These are phyloP conservation scores for Fusarium sp. DNA, from an alignment of 2,329 filamentous ascomycete genomes.

Conservation along the genomic window DNA sequence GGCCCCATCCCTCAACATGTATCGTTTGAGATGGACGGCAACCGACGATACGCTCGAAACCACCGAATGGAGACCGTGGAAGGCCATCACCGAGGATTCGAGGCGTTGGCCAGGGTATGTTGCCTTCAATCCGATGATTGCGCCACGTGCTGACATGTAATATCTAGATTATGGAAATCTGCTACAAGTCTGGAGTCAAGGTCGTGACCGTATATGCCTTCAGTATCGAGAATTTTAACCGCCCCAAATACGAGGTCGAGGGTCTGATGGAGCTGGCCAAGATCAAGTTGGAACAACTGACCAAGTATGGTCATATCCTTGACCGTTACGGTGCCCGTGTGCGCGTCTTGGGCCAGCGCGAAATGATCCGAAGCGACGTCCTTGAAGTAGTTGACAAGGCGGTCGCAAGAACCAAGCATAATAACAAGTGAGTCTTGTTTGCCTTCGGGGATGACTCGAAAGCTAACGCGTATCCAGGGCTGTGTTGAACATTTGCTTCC, in stretches of 20 bases:
- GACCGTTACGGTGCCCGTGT: constrained; percentile 93
- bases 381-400: constrained; percentile 89
- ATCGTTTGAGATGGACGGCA: constrained; percentile 99
- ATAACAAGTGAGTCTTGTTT: constrained; percentile 73
- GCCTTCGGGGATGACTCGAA: background rate
- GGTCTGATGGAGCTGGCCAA: constrained; percentile 98
- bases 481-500: constrained; percentile 93
- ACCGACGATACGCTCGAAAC: constrained; percentile 88
- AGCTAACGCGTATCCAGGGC: constrained; percentile 55
- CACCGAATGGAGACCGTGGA: constrained; percentile 97
- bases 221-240: constrained; percentile 98
- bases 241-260: constrained; percentile 95
- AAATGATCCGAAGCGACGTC: constrained; percentile 88
- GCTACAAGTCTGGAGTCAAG: constrained; percentile 97
- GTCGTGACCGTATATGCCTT: constrained; percentile 98
- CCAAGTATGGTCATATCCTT: constrained; percentile 91
- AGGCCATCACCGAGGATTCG: constrained; percentile 95
- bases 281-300: constrained; percentile 90
- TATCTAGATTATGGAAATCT: constrained; percentile 88
- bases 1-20: constrained; percentile 95
- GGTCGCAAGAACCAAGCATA: constrained; percentile 86
- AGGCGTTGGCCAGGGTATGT: constrained; percentile 87
- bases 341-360: constrained; percentile 85
- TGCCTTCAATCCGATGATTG: constrained; percentile 56
- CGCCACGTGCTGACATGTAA: constrained; percentile 15